Conservation (phyloP, 805 yeast species). For the Wickerhamiella bombiphila region DNA sequence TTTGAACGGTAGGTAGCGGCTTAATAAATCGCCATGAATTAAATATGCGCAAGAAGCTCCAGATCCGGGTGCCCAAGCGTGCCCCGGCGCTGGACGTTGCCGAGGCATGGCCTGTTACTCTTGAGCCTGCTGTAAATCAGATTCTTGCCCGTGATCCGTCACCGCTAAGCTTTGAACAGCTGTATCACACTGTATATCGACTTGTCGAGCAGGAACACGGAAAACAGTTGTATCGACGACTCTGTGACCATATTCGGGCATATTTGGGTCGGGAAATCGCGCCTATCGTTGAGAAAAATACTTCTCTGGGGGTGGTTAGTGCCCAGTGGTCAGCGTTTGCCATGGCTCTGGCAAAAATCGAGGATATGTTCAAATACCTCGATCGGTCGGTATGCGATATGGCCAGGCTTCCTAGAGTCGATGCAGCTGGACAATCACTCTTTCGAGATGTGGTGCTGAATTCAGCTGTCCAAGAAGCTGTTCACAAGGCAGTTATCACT, state of each 20-base stretch:
- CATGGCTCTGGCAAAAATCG: constrained; percentile 9
- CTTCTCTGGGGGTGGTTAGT: constrained; percentile 6
- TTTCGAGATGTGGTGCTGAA: constrained; percentile 12
- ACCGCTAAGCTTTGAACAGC: constrained; percentile 10
- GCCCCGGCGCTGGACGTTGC: constrained; percentile 10
- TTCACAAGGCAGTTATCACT: constrained; percentile 2
- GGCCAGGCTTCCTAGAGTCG: constrained; percentile 8
- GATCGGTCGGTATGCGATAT: constrained; percentile 14
- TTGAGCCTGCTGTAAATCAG: constrained; percentile 17
- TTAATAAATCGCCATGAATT: too few relatives aligned
- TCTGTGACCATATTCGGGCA: constrained; percentile 6
- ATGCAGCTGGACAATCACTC: constrained; percentile 11
- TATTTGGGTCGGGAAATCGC: constrained; percentile 5
- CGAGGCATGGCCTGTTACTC: constrained; percentile 12
- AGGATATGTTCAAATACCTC: constrained; percentile 18
- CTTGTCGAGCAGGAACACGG: constrained; percentile 18
- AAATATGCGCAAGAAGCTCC: constrained; percentile 12
- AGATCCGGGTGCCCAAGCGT: constrained; percentile 15
- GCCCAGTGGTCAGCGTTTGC: constrained; percentile 11
- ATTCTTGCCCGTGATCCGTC: constrained; percentile 6
- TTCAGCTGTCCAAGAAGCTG: constrained; percentile 3
- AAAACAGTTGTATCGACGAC: constrained; percentile 10
- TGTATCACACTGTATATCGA: constrained; percentile 15
- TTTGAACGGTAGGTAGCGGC: too few relatives aligned
- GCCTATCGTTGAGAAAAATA: not conserved